Base-by-base conservation (phyloP, 495 filamentous ascomycete species). In the Hypoxylon intermedium region DNA sequence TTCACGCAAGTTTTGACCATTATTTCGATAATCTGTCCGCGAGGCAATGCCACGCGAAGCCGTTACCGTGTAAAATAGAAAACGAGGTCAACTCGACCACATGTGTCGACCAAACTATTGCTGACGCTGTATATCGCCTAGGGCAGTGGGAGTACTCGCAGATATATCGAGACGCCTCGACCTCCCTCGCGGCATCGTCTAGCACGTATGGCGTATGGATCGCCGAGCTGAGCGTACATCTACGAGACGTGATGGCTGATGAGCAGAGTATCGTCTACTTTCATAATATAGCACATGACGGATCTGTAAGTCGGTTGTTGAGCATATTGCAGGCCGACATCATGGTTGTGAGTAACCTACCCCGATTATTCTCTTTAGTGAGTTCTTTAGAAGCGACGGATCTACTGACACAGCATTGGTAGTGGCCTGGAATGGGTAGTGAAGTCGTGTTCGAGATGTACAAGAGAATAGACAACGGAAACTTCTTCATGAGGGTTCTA, bases 21-120 rank as follows among this genome's bases (percentile, higher is more conserved):
- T 90, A 89, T 69, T 90, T 83, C 67, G 88, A 91, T 67, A 89
- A 88, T 48, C 78, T 91, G 16, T 87, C 84, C 5, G 82, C 87
- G 1, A 79, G 87, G 5, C 83, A 87, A 48, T 91, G 88, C 61
- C 85, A 90, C 51, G 65, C 60, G 24, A 85, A 86, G 55, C 80
- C 85, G 0, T 75, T 89, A 1, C 87, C 88, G 0, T 89, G 86
- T 65, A 78, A 79, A 12, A 62, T 77, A 11, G 72, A 68, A 28
- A 56, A 69, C 43, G 70, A 68, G 4, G 52, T 13, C 15, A 60
- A 63, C 13, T 69, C 66, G 23, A 74, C 65, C 5, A 74, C 72
- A 9, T 90, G 88, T 71, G 70, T 90, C 9, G 82, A 82, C 11
- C 79, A 80, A 58, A 66, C 70, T 0, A 69, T 78, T 28, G 84